Evolutionary conservation across 2,329 filamentous ascomycete genomes (phyloP).

Genomic region (Colletotrichum orbiculare): DNA sequence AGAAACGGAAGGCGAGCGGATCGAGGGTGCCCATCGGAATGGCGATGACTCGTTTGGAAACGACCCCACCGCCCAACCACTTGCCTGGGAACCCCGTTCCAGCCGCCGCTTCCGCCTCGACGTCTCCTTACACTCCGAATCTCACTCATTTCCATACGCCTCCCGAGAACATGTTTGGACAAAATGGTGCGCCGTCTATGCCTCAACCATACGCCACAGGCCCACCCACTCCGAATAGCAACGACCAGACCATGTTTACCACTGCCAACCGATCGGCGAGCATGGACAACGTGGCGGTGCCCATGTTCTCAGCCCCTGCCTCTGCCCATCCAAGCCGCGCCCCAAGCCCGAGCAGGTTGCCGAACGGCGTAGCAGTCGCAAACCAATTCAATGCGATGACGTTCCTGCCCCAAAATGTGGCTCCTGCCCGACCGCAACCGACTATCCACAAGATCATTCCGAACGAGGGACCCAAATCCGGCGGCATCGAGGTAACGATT

Average conservation of each 20-base stretch:
- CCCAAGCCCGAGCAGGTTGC: conserved; percentile 73
- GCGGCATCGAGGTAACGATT: conserved; percentile 88
- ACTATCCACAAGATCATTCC: conserved; percentile 88
- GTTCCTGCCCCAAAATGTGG: conserved; percentile 60
- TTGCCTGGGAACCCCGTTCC: conserved; percentile 52
- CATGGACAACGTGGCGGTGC: conserved; percentile 72
- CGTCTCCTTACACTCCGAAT: conserved; percentile 66
- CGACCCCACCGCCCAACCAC: conserved; percentile 54
- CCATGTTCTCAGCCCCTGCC: conserved; percentile 76
- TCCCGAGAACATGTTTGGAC: conserved; percentile 47
- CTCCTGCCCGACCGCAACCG: conserved; percentile 58
- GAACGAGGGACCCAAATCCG: conserved; percentile 81
- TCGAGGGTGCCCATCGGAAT: conserved; percentile 79
- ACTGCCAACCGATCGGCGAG: conserved; percentile 69
- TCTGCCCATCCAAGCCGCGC: conserved; percentile 82
- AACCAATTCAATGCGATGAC: conserved; percentile 63
- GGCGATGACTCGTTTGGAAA: conserved; percentile 85
- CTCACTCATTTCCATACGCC: conserved; percentile 55
- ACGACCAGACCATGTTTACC: conserved; percentile 68
- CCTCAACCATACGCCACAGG: conserved; percentile 59
- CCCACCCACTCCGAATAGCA: conserved; percentile 74
- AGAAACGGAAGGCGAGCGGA: conserved; percentile 84
- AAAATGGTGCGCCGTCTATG: conserved; percentile 37
- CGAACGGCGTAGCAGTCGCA: conserved; percentile 56
- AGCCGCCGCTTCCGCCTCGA: conserved; percentile 52